Conservation (phyloP, 208 protist genomes). For the Leptomonas pyrrhocoris region DNA sequence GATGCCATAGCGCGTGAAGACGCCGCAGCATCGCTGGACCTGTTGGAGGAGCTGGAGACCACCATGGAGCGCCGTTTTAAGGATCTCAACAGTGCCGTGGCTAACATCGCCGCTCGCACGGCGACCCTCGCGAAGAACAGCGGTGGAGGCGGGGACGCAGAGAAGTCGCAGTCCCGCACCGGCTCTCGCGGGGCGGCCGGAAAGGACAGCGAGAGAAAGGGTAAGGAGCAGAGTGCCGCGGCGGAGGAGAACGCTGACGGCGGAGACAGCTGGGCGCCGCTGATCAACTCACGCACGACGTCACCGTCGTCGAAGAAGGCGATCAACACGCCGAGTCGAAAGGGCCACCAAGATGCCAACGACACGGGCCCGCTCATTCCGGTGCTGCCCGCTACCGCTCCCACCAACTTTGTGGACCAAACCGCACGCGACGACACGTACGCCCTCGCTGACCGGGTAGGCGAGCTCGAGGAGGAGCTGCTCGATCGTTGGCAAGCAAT, state of each 20-base stretch:
- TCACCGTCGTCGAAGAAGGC: background rate
- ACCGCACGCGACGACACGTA: constrained; percentile 58
- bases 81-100: constrained; percentile 55
- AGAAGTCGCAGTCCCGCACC: constrained; percentile 7
- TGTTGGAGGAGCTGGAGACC: constrained; percentile 66
- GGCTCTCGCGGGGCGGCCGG: background rate
- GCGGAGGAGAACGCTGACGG: constrained; percentile 1
- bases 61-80: constrained; percentile 71
- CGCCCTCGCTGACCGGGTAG: constrained; percentile 50
- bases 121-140: constrained; percentile 9
- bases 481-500: constrained; percentile 74
- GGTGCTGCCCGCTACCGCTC: background rate
- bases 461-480: constrained; percentile 81
- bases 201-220: background rate
- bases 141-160: background rate
- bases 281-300: background rate
- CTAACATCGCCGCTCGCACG: constrained; percentile 44
- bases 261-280: background rate
- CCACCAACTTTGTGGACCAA: constrained; percentile 23
- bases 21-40: constrained; percentile 63
- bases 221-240: constrained; percentile 3
- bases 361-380: constrained; percentile 7
- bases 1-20: constrained; percentile 81
- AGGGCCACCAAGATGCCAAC: background rate
- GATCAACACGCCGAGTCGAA: background rate